These are phyloP conservation scores for Polyporus tsugae DNA, from an alignment of 1,284 basidiomycete species.

Conservation along the genomic window DNA sequence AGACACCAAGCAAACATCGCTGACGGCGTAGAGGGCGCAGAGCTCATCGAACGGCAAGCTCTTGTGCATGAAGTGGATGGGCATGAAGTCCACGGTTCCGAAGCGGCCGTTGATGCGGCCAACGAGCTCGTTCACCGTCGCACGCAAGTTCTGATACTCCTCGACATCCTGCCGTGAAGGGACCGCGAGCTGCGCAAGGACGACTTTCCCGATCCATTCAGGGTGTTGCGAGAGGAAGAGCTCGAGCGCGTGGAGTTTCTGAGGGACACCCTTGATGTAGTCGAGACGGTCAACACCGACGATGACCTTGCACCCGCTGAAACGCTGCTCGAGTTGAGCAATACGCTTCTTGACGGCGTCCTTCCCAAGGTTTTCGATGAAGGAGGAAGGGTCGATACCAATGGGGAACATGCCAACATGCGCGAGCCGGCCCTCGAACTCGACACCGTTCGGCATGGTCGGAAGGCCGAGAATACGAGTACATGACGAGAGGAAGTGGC, in stretches of 20 bases:
- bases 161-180: constrained; percentile 98
- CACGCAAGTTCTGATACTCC: constrained; percentile 97
- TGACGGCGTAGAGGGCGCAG: constrained; percentile 95
- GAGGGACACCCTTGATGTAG: constrained; percentile 99
- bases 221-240: constrained; percentile 97
- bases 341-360: constrained; percentile 85
- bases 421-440: constrained; percentile 93
- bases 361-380: constrained; percentile 87
- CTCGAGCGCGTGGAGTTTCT: constrained; percentile 97
- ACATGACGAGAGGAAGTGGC: constrained; percentile 98
- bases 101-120: constrained; percentile 98
- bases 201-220: constrained; percentile 99
- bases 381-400: constrained; percentile 95
- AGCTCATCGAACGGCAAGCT: constrained; percentile 94
- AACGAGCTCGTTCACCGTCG: constrained; percentile 97
- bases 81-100: constrained; percentile 98
- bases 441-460: constrained; percentile 98
- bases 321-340: constrained; percentile 84
- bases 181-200: constrained; percentile 96
- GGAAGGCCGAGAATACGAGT: constrained; percentile 96
- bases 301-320: constrained; percentile 96
- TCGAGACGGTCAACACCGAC: constrained; percentile 98
- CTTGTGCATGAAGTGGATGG: constrained; percentile 99
- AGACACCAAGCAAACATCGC: constrained; percentile 96
- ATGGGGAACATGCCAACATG: constrained; percentile 99